Conservation (phyloP, 345 rosid genomes). For the Rhodamnia argentea region DNA sequence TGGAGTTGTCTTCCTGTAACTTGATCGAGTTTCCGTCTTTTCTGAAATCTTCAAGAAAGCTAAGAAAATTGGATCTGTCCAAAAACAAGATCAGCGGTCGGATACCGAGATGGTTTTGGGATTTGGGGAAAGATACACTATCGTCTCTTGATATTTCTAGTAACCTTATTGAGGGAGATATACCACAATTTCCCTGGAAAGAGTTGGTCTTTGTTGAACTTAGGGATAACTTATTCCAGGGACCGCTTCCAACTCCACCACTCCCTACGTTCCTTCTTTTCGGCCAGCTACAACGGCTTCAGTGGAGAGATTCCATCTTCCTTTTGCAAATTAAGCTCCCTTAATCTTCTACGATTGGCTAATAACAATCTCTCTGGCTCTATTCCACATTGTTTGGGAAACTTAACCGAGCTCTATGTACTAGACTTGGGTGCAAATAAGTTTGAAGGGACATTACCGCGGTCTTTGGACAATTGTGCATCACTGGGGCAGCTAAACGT, state of each 20-base stretch:
- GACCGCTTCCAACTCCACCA: neutral
- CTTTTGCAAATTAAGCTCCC: neutral
- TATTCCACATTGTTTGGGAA: too few species aligned
- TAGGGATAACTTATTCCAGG: neutral
- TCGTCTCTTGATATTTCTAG: too few species aligned
- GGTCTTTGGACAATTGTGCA: too few species aligned
- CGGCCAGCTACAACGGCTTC: accelerated
- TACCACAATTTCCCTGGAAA: neutral
- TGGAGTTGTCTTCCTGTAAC: neutral
- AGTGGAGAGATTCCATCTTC: neutral
- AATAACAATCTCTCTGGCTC: too few species aligned
- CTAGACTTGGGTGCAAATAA: too few species aligned
- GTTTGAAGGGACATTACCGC: too few species aligned
- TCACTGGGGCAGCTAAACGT: too few species aligned
- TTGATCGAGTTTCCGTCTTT: neutral
- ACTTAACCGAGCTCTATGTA: too few species aligned
- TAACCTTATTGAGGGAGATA: too few species aligned
- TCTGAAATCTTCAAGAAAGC: neutral
- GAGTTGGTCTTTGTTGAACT: neutral
- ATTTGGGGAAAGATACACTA: too few species aligned
- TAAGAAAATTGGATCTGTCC: neutral
- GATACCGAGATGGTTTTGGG: too few species aligned
- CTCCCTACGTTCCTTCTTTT: accelerated
- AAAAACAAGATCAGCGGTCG: neutral
- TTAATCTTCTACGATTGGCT: neutral